A percentile compares a stretch with the other conserved stretches of the same genome.
Conservation (phyloP, 805 yeast genomes). For the Saccharomyces kudriavzevii region DNA sequence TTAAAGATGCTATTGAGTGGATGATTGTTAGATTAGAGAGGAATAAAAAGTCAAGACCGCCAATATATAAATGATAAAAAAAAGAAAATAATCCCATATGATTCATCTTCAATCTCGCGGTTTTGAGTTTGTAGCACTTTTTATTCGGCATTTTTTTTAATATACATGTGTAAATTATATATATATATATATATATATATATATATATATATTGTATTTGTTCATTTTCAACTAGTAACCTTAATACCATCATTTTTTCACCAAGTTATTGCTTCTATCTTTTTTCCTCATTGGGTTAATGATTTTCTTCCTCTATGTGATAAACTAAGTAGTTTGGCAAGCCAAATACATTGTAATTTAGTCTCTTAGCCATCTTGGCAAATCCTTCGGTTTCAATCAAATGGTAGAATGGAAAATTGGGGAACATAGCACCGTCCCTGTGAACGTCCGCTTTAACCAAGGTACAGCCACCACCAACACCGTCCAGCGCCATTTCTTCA, state of each 20-base stretch:
- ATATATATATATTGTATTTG: not conserved
- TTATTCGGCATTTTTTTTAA: not conserved
- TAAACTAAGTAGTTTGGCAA: constrained; percentile 90
- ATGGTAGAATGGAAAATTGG: constrained; percentile 95
- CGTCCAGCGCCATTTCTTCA: constrained; percentile 80
- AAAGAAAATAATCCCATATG: not conserved
- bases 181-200: not conserved
- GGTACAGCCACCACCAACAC: constrained; percentile 97
- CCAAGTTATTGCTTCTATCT: not conserved
- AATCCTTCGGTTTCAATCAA: constrained; percentile 97
- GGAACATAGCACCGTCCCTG: constrained; percentile 99
- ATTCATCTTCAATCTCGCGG: not conserved
- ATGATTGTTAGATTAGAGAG: constrained; percentile 56
- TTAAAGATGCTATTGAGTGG: constrained; percentile 87
- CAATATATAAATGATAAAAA: constrained; percentile 23
- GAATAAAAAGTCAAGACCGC: constrained; percentile 34
- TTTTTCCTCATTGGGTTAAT: not conserved
- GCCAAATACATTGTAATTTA: constrained; percentile 87
- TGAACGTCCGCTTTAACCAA: constrained; percentile 96
- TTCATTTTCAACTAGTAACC: not conserved
- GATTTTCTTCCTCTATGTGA: constrained; percentile 68
- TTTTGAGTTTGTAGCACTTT: not conserved
- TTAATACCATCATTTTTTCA: not conserved
- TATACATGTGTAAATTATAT: not conserved
- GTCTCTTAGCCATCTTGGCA: constrained; percentile 94